phyloP scores from a whole-genome alignment of 1,284 basidiomycete species.

The Cryptococcus sp. region DNA sequence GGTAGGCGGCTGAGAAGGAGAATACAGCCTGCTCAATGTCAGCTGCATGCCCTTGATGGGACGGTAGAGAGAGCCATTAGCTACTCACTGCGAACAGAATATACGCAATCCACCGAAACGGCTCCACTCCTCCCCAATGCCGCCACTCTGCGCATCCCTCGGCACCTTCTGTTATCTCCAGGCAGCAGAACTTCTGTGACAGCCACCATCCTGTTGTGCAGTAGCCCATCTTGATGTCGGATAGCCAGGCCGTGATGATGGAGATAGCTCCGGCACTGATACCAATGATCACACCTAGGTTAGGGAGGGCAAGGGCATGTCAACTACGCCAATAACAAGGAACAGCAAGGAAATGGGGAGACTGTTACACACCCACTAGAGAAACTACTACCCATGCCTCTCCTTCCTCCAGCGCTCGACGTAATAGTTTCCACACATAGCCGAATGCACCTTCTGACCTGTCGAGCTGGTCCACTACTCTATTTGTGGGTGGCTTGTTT shows the following conservation, averaged over 20 bases:
- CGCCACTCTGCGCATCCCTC: conserved; percentile 90
- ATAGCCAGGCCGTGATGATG: conserved; percentile 96
- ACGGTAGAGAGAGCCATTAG: background rate
- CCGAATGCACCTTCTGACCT: conserved; percentile 41
- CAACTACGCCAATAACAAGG: too few species aligned
- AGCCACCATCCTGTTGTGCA: conserved; percentile 98
- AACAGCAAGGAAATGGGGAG: too few species aligned
- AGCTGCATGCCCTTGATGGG: background rate
- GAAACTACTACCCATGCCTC: conserved; percentile 74
- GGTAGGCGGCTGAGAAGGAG: conserved; percentile 77
- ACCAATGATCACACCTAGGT: conserved; percentile 80
- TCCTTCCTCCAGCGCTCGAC: conserved; percentile 55
- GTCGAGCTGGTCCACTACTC: conserved; percentile 34
- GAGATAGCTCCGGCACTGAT: conserved; percentile 91
- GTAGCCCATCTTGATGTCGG: conserved; percentile 95
- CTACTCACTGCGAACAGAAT: conserved; percentile 77
- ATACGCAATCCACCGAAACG: conserved; percentile 79
- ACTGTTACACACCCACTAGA: conserved; percentile 68
- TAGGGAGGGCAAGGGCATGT: background rate
- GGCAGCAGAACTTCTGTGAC: conserved; percentile 96
- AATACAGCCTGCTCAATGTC: conserved; percentile 60
- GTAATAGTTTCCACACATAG: conserved; percentile 64
- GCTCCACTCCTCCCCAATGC: conserved; percentile 75
- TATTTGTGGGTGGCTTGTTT: conserved; percentile 56
- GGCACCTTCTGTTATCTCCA: conserved; percentile 66